Evolutionary conservation across 2,329 filamentous ascomycete species (phyloP).

Genomic region (Fusarium napiforme): DNA sequence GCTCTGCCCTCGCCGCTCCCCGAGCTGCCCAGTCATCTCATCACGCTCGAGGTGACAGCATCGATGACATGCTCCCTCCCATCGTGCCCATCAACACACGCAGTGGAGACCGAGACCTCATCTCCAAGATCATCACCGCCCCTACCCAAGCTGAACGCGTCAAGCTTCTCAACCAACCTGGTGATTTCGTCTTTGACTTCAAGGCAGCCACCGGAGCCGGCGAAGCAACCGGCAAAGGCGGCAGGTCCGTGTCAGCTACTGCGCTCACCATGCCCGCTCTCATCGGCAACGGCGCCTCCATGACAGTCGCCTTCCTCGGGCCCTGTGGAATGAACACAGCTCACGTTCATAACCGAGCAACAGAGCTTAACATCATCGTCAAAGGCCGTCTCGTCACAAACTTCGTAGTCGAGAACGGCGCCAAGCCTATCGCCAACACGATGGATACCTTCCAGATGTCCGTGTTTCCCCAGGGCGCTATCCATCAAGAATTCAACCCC

Average conservation of each 20-base stretch:
- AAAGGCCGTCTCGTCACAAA: conserved; percentile 19
- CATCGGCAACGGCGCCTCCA: conserved; percentile 16
- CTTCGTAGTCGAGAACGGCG: conserved; percentile 2
- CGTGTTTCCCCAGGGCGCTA: conserved; percentile 61
- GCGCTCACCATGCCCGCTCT: conserved; percentile 19
- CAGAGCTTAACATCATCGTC: conserved; percentile 14
- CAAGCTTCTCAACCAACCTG: conserved; percentile 38
- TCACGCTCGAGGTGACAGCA: conserved; percentile 1
- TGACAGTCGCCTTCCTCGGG: conserved; percentile 14
- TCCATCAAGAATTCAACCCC: conserved; percentile 64
- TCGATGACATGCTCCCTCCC: conserved; percentile 15
- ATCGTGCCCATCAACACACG: conserved; percentile 25
- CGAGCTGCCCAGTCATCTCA: not conserved
- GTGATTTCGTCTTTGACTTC: conserved; percentile 19
- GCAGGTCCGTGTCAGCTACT: conserved; percentile 8
- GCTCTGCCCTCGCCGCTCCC: conserved; percentile 17
- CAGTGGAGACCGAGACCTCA: conserved; percentile 41
- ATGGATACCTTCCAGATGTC: conserved; percentile 56
- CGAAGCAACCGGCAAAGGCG: conserved; percentile 1
- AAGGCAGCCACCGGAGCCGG: not conserved
- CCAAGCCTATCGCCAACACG: conserved; percentile 50
- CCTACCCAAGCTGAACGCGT: conserved; percentile 48
- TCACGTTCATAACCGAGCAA: conserved; percentile 14
- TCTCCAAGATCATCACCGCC: conserved; percentile 45
- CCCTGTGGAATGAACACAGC: conserved; percentile 23